Percentiles rank a stretch among this genome's conserved stretches.
Conservation (phyloP, 1,284 basidiomycete species). For the Vanrija pseudolonga region DNA sequence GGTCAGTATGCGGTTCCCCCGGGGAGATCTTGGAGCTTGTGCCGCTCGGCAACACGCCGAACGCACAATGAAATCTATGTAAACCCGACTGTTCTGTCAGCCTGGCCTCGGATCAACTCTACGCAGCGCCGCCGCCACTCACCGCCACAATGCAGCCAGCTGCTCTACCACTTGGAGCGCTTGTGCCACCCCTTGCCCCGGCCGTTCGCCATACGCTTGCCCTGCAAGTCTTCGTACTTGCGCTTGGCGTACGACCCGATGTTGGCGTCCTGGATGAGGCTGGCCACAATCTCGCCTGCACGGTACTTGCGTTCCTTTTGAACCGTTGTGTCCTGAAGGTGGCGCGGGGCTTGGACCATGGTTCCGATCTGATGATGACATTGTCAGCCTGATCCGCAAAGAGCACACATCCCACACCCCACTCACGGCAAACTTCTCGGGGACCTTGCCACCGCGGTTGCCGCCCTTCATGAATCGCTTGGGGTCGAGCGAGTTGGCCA, state of each 20-base stretch:
- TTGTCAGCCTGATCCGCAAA: neutral
- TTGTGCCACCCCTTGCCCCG: slow-evolving; percentile 68
- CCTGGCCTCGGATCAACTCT: too few species aligned
- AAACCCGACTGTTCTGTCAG: slow-evolving; percentile 1
- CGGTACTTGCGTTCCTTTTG: slow-evolving; percentile 76
- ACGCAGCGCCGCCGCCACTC: too few species aligned
- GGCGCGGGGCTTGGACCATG: slow-evolving; percentile 69
- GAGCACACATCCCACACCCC: too few species aligned
- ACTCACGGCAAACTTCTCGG: slow-evolving; percentile 82
- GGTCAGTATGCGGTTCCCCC: slow-evolving; percentile 3
- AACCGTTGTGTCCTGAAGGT: slow-evolving; percentile 67
- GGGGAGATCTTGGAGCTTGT: neutral
- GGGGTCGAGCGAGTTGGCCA: slow-evolving; percentile 90
- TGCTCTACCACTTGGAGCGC: slow-evolving; percentile 54
- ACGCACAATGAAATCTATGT: slow-evolving; percentile 22
- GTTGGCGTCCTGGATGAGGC: slow-evolving; percentile 81
- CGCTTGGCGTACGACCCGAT: slow-evolving; percentile 84
- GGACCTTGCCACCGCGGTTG: slow-evolving; percentile 67
- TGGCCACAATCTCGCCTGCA: slow-evolving; percentile 80
- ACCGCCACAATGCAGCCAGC: neutral
- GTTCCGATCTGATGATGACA: slow-evolving; percentile 72
- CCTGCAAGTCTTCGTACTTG: slow-evolving; percentile 84
- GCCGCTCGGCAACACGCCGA: neutral
- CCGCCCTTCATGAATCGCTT: slow-evolving; percentile 92
- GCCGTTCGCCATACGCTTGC: slow-evolving; percentile 66